Conservation (phyloP, 2,329 filamentous ascomycete genomes). For the Monosporascus ibericus region DNA sequence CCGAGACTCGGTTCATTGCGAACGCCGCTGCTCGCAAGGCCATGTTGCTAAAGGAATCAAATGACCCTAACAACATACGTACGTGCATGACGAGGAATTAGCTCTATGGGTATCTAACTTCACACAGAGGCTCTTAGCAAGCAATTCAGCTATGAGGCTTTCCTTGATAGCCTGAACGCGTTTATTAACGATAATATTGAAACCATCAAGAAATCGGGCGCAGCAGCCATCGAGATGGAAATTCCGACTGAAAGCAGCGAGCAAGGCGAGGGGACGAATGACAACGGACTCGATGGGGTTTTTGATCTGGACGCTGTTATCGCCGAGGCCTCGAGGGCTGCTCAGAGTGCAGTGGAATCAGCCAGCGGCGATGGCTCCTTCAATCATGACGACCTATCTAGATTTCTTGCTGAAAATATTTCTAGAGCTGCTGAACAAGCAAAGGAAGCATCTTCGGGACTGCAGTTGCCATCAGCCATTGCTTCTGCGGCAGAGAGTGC, state of each 20-base stretch:
- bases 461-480: conserved; percentile 23
- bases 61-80: conserved; percentile 18
- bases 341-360: conserved; percentile 19
- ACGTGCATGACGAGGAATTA: conserved; percentile 8
- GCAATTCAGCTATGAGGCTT: conserved; percentile 27
- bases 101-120: conserved; percentile 8
- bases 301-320: conserved; percentile 27
- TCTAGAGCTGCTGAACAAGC: conserved; percentile 24
- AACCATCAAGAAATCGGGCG: conserved; percentile 21
- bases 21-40: conserved; percentile 19
- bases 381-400: conserved; percentile 23
- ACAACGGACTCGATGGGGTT: conserved; percentile 14
- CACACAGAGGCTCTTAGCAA: conserved; percentile 18
- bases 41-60: conserved; percentile 24
- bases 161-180: conserved; percentile 24
- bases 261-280: conserved; percentile 9
- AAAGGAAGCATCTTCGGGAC: conserved; percentile 14
- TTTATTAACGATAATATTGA: conserved; percentile 27
- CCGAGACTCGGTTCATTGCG: conserved; percentile 22
- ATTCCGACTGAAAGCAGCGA: conserved; percentile 11
- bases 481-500: conserved; percentile 26
- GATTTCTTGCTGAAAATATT: conserved; percentile 23
- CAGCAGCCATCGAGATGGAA: conserved; percentile 16
- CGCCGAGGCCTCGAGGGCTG: conserved; percentile 26
- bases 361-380: conserved; percentile 10